Evolutionary conservation across 148 eudicot species (phyloP).

Genomic region (Silene latifolia): DNA sequence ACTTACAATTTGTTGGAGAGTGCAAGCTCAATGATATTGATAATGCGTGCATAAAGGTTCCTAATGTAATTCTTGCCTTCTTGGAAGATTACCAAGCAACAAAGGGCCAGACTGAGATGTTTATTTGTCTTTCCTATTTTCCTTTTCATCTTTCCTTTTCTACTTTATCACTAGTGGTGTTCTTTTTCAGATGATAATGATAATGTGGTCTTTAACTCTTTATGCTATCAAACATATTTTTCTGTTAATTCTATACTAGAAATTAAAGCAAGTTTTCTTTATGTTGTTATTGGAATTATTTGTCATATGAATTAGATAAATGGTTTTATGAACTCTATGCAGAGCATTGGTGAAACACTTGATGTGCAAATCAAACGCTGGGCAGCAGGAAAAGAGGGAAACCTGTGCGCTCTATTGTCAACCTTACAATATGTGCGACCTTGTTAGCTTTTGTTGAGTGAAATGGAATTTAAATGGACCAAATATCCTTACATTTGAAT

Average conservation of each 20-base stretch:
- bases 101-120: neutral
- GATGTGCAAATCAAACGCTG: conserved; percentile 50
- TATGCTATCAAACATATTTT: neutral
- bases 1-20: neutral
- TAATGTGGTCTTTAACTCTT: neutral
- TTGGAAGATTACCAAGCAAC: too few relatives aligned
- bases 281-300: neutral
- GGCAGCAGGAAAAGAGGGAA: conserved; percentile 52
- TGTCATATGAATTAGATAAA: neutral
- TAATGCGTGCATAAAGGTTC: neutral
- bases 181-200: neutral
- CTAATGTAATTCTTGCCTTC: neutral
- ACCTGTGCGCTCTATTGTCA: conserved; percentile 45
- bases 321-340: conserved; percentile 19
- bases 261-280: neutral
- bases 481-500: neutral
- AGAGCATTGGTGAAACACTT: conserved; percentile 46
- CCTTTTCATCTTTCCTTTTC: neutral
- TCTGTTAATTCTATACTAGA: neutral
- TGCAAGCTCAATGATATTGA: too few relatives aligned
- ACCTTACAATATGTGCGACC: conserved; percentile 41
- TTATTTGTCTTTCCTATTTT: neutral
- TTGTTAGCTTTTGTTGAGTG: neutral
- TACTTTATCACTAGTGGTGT: neutral
- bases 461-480: neutral